Conservation (phyloP, 2,329 filamentous ascomycete genomes). For the Dactylellina haptotyla region DNA sequence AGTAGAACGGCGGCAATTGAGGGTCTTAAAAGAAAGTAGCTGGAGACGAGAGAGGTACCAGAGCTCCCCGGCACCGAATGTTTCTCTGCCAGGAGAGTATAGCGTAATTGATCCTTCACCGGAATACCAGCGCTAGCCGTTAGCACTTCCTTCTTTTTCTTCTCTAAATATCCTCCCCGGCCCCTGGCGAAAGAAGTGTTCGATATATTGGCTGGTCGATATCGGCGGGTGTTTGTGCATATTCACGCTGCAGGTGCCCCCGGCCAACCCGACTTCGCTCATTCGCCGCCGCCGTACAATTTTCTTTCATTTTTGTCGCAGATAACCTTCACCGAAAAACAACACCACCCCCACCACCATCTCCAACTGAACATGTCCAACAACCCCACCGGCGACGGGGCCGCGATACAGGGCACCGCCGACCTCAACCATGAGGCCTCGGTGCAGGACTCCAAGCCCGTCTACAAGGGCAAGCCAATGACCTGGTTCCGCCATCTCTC, state of each 20-base stretch:
- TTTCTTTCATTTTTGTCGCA: slow-evolving; percentile 2
- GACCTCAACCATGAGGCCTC: slow-evolving; percentile 24
- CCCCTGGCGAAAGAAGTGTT: neutral
- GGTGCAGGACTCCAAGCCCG: slow-evolving; percentile 32
- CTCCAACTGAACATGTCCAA: neutral
- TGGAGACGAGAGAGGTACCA: slow-evolving; percentile 2
- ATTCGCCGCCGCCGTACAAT: neutral
- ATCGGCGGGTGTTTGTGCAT: slow-evolving; percentile 9
- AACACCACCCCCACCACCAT: slow-evolving; percentile 1
- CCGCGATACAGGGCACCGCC: slow-evolving; percentile 20
- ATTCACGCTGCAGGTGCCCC: neutral
- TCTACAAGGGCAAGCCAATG: slow-evolving; percentile 49
- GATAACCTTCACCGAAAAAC: neutral
- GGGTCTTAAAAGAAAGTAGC: neutral
- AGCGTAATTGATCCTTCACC: slow-evolving; percentile 37
- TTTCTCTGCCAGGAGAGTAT: no score
- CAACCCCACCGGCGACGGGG: slow-evolving; percentile 5
- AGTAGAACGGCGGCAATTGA: slow-evolving; percentile 4
- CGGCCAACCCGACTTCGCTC: slow-evolving; percentile 26
- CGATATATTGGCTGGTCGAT: neutral
- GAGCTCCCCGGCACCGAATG: neutral
- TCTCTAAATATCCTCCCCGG: no score
- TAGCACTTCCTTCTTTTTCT: neutral
- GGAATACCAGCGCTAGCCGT: neutral
- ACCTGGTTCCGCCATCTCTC: slow-evolving; percentile 46